Evolutionary conservation across 192 early-diverging fungal genomes (phyloP).

Genomic region (Diversispora eburnea): DNA sequence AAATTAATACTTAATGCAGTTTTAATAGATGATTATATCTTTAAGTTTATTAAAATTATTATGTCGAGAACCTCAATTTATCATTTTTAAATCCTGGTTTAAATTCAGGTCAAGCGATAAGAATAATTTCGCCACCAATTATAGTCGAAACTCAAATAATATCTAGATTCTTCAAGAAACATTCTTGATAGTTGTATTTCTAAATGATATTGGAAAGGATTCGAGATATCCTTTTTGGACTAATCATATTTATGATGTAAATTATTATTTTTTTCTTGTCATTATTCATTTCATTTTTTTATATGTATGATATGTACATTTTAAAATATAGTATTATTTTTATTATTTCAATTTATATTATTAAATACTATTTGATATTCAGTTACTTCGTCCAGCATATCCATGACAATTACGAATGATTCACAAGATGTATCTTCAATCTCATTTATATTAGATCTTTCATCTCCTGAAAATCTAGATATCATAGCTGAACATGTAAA

Average conservation of each 20-base stretch:
- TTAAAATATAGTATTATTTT: not conserved
- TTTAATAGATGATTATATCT: not conserved
- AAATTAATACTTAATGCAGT: not conserved
- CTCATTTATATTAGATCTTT: constrained; percentile 73
- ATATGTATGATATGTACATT: too few species aligned
- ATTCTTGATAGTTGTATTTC: constrained; percentile 83
- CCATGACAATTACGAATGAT: constrained; percentile 72
- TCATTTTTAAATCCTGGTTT: constrained; percentile 48
- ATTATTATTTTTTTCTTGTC: not conserved
- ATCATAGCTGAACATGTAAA: constrained; percentile 59
- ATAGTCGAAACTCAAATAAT: constrained; percentile 24
- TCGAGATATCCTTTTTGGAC: constrained; percentile 70
- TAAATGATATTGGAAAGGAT: constrained; percentile 90
- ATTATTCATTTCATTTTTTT: not conserved
- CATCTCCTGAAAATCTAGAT: constrained; percentile 49
- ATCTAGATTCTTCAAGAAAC: constrained; percentile 31
- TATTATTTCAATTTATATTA: too few species aligned
- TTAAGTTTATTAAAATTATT: constrained; percentile 55
- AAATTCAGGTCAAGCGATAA: constrained; percentile 37
- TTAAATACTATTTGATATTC: not conserved
- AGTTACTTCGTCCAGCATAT: constrained; percentile 59
- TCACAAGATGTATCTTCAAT: constrained; percentile 66
- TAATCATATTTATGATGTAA: constrained; percentile 36
- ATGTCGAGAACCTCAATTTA: constrained; percentile 47
- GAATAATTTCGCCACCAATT: constrained; percentile 34